These are phyloP conservation scores for Pseudonectria foliicola DNA, from an alignment of 2,329 filamentous ascomycete species.

Conservation along the genomic window DNA sequence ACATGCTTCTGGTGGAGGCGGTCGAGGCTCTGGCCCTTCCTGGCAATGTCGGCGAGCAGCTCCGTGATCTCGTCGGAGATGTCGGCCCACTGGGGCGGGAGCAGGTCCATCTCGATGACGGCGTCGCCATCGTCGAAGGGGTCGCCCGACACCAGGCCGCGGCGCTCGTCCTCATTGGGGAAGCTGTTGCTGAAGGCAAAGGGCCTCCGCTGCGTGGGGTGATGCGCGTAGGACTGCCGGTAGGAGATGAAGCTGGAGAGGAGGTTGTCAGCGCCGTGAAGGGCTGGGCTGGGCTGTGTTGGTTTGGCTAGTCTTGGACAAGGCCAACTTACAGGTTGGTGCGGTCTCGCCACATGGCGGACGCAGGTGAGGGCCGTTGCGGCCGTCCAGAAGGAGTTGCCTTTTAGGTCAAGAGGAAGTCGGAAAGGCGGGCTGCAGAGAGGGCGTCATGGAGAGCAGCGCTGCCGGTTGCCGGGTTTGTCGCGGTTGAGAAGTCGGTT, in stretches of 20 bases:
- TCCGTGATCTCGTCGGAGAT: constrained; percentile 90
- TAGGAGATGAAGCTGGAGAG: constrained; percentile 85
- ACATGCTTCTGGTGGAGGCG: constrained; percentile 96
- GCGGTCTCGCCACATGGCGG: constrained; percentile 96
- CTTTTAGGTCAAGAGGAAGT: background rate
- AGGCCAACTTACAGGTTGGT: constrained; percentile 76
- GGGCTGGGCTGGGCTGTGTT: constrained; percentile 20
- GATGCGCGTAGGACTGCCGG: constrained; percentile 95
- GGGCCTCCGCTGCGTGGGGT: constrained; percentile 78
- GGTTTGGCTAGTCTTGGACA: constrained; percentile 3
- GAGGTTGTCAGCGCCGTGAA: constrained; percentile 6
- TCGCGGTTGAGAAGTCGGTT: constrained; percentile 12
- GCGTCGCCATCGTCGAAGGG: constrained; percentile 86
- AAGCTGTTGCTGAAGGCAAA: constrained; percentile 49
- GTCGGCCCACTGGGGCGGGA: constrained; percentile 94
- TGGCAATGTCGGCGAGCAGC: constrained; percentile 69
- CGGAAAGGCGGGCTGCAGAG: constrained; percentile 7
- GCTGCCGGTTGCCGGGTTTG: constrained; percentile 15
- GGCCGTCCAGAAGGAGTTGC: constrained; percentile 17
- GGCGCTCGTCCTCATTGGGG: constrained; percentile 44
- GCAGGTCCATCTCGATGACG: constrained; percentile 95
- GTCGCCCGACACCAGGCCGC: constrained; percentile 75
- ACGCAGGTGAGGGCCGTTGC: constrained; percentile 30
- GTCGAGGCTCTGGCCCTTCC: constrained; percentile 77
- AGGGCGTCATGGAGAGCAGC: constrained; percentile 17